Percentiles rank a stretch among this genome's conserved stretches.
Conservation (phyloP, 495 filamentous ascomycete genomes). For the Opeltia flavorubescens region DNA sequence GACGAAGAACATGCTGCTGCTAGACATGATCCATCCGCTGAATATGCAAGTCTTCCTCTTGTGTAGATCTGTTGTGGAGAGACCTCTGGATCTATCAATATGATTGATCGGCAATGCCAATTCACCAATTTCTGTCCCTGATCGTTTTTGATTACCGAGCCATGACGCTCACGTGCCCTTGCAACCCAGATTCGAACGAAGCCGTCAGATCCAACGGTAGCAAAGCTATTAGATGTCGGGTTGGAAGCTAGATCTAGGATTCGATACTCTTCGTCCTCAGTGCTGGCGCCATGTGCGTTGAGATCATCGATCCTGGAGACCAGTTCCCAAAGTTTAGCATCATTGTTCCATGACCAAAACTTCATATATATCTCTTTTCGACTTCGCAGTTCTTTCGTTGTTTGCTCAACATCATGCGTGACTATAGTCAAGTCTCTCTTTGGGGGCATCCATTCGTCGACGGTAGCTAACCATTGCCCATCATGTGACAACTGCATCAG, state of each 20-base stretch:
- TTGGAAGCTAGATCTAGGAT: constrained; percentile 60
- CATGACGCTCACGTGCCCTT: constrained; percentile 46
- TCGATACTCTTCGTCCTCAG: constrained; percentile 30
- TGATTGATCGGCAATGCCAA: constrained; percentile 53
- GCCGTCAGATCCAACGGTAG: constrained; percentile 70
- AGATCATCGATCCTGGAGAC: constrained; percentile 71
- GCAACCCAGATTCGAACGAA: constrained; percentile 66
- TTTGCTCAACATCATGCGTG: constrained; percentile 24
- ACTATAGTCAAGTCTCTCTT: constrained; percentile 43
- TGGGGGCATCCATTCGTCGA: constrained; percentile 78
- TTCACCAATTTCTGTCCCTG: constrained; percentile 40
- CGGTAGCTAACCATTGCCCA: constrained; percentile 80
- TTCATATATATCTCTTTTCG: constrained; percentile 65
- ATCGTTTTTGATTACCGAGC: constrained; percentile 39
- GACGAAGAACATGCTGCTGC: constrained; percentile 40
- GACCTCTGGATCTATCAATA: constrained; percentile 30
- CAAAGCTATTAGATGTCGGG: constrained; percentile 53
- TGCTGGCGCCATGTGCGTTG: constrained; percentile 36
- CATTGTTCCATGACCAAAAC: constrained; percentile 70
- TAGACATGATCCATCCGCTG: constrained; percentile 75
- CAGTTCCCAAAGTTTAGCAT: constrained; percentile 52
- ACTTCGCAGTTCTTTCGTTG: constrained; percentile 27
- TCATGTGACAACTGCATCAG: constrained; percentile 59
- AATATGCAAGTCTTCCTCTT: constrained; percentile 46
- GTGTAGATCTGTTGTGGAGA: constrained; percentile 20